Evolutionary conservation across 1,284 basidiomycete genomes (phyloP).

Genomic region (Cryptococcus amylolentus): DNA sequence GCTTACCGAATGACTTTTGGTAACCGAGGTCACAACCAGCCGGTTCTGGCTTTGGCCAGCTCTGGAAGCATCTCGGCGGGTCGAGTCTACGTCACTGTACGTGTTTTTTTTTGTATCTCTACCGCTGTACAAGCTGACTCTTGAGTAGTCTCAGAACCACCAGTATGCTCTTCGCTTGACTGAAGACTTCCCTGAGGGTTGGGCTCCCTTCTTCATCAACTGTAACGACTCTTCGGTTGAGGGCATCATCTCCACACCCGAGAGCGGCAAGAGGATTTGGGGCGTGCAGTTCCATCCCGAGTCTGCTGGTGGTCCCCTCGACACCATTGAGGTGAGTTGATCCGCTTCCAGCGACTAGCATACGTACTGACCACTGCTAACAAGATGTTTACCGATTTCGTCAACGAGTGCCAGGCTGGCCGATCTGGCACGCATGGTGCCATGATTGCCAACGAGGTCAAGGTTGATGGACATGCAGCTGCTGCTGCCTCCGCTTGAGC

Average conservation of each 20-base stretch:
- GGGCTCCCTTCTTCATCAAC: conserved; percentile 98
- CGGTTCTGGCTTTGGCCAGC: conserved; percentile 86
- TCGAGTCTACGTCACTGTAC: conserved; percentile 93
- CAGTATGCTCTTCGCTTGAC: conserved; percentile 90
- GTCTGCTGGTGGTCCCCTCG: conserved; percentile 84
- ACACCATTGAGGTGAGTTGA: conserved; percentile 74
- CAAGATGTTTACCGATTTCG: conserved; percentile 89
- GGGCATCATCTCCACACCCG: conserved; percentile 86
- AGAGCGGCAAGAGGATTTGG: conserved; percentile 85
- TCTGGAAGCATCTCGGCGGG: conserved; percentile 91
- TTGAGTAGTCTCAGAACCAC: conserved; percentile 65
- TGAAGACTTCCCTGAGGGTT: conserved; percentile 88
- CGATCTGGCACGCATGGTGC: conserved; percentile 4
- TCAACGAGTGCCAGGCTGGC: conserved; percentile 63
- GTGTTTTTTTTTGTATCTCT: conserved; percentile 27
- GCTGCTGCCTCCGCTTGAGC: too few relatives aligned
- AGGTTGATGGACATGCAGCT: conserved; percentile 18
- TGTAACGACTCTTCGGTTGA: conserved; percentile 96
- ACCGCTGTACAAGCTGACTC: background rate
- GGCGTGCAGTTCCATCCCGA: conserved; percentile 97
- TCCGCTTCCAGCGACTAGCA: too few relatives aligned
- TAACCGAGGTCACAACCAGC: conserved; percentile 99
- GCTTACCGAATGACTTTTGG: conserved; percentile 84
- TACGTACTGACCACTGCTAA: background rate
- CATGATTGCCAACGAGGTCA: conserved; percentile 36